These are phyloP conservation scores for Candida glucosophila DNA, from an alignment of 1,139 yeast species.

Conservation along the genomic window DNA sequence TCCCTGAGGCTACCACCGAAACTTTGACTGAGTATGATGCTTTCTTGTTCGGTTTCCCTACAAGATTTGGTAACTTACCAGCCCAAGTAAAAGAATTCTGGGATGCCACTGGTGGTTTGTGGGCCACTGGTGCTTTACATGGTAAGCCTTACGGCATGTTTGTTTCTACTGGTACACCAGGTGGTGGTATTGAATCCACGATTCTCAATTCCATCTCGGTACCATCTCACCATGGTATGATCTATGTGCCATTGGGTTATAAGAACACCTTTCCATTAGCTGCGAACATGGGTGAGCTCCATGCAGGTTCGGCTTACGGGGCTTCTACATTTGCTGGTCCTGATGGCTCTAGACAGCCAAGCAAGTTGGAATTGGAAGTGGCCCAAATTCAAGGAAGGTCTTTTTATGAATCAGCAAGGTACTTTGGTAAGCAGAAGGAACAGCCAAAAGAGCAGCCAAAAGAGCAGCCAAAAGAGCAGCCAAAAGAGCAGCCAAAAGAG, in stretches of 20 bases:
- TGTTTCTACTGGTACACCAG: constrained; percentile 73
- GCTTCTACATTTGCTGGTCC: constrained; percentile 75
- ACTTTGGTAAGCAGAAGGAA: no score
- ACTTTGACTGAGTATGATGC: constrained; percentile 61
- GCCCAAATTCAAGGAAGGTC: constrained; percentile 57
- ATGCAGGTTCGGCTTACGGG: constrained; percentile 87
- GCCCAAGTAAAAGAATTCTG: constrained; percentile 78
- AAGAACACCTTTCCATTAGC: constrained; percentile 50
- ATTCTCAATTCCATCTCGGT: constrained; percentile 56
- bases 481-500: no score
- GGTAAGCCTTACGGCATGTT: constrained; percentile 76
- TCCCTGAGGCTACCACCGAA: constrained; percentile 61
- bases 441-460: no score
- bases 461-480: no score
- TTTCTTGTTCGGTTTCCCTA: constrained; percentile 73
- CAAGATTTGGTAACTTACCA: constrained; percentile 76
- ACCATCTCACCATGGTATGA: constrained; percentile 72
- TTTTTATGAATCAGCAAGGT: constrained; percentile 42
- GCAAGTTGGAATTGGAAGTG: constrained; percentile 54
- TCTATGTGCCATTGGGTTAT: constrained; percentile 76
- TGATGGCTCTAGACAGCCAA: constrained; percentile 72
- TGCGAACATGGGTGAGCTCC: constrained; percentile 57
- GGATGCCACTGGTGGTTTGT: constrained; percentile 75
- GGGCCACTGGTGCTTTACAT: constrained; percentile 68
- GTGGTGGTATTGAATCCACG: constrained; percentile 80